phyloP scores from a whole-genome alignment of 306 rosid species.

The Begonia peltatifolia region DNA sequence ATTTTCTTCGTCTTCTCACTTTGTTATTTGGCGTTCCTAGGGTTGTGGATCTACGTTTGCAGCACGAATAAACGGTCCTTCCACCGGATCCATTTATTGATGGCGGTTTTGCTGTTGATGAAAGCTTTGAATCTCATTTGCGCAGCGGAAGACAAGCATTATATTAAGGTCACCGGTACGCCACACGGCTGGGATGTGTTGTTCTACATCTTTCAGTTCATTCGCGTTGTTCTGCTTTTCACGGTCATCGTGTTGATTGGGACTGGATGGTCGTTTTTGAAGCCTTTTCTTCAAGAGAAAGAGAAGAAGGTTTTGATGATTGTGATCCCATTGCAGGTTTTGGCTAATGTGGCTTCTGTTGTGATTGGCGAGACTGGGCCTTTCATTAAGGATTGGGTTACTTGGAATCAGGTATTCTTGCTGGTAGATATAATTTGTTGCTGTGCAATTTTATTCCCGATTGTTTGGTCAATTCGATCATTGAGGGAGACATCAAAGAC shows the following conservation, averaged over 20 bases:
- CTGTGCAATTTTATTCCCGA: conserved; percentile 7
- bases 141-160: conserved; percentile 4
- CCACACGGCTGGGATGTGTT: conserved; percentile 13
- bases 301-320: conserved; percentile 11
- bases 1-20: conserved; percentile 39
- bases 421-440: conserved; percentile 8
- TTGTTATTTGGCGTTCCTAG: conserved; percentile 33
- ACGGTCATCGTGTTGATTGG: conserved; percentile 10
- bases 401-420: conserved; percentile 5
- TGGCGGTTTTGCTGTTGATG: conserved; percentile 8
- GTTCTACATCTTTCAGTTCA: conserved; percentile 4
- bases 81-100: conserved; percentile 5
- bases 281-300: conserved; percentile 8
- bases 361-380: conserved; percentile 5
- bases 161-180: conserved; percentile 4
- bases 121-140: conserved; percentile 7
- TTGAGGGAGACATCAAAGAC: conserved; percentile 7
- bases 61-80: background rate
- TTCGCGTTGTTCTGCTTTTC: conserved; percentile 8
- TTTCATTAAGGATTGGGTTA: conserved; percentile 2
- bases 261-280: conserved; percentile 8
- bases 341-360: conserved; percentile 5
- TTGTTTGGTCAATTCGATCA: conserved; percentile 5
- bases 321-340: conserved; percentile 9
- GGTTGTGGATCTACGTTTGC: conserved; percentile 36